Base-by-base conservation (phyloP, 179 eudicot genomes). In the Vitellaria paradoxa region DNA sequence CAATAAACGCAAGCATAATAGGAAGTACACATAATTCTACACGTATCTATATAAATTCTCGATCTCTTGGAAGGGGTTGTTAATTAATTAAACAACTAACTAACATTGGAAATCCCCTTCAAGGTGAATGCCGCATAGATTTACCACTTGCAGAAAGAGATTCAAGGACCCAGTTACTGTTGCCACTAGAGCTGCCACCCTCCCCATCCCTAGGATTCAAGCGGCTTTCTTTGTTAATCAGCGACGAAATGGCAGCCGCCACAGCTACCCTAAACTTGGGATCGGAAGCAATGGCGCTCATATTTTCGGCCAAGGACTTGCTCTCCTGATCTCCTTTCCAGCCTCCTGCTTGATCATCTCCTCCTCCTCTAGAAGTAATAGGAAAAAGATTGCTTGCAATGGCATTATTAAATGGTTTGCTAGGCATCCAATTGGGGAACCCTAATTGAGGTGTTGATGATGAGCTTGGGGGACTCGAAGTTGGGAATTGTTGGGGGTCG, bases 251-350 rank as follows among this genome's bases (percentile, higher is more conserved):
- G 6, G 91, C 91, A 2, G 89, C 91, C 17, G 91, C 91, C 10
- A 88, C 89, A 64, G 89, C 89, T 65, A 88, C 91, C 86, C 89
- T 84, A 72, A 88, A 84, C 72, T 88, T 86, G 37, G 91, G 91
- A 82, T 88, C 89, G 49, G 85, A 82, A 68, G 91, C 84, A 65
- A 88, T 81, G 18, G 84, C 87, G 65, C 85, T 86, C 78, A 84
- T 80, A 59, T 88, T 88, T 15, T 88, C 89, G 20, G 87, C 85
- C 70, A 88, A 45, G 11, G 52, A 59, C 62, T 75, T 61, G 71
- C 62, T 73, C 13, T 72, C 62, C 13, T 61, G 30, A 17, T 59
- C 65, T 37, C 52, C 8, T 5, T 40, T 68, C 68, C 70, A 37
- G 57, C 40, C 14, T 20, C 9, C 49, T 18, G 55, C 55, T 12